These are phyloP conservation scores for Lecanoromycetidae sp. DNA, from an alignment of 2,329 filamentous ascomycete genomes.

Conservation along the genomic window DNA sequence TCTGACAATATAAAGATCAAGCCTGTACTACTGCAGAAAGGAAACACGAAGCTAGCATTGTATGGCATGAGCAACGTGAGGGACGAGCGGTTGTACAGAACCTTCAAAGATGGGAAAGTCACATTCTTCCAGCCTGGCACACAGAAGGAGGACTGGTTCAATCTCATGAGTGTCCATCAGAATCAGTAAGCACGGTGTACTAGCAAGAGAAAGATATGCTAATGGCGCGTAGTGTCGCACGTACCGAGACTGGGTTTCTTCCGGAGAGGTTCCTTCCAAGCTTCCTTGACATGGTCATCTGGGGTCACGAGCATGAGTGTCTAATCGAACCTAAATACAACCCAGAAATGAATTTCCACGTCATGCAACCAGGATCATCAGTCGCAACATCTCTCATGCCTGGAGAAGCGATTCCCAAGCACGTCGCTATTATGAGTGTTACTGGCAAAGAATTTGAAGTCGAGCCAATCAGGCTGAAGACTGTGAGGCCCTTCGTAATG, in stretches of 20 bases:
- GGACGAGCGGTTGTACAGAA: slow-evolving; percentile 87
- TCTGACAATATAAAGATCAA: slow-evolving; percentile 89
- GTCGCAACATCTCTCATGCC: slow-evolving; percentile 85
- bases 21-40: slow-evolving; percentile 86
- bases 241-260: slow-evolving; percentile 85
- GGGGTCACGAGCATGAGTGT: slow-evolving; percentile 97
- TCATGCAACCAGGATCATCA: slow-evolving; percentile 95
- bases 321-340: slow-evolving; percentile 74
- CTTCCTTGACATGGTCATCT: slow-evolving; percentile 83
- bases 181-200: slow-evolving; percentile 49
- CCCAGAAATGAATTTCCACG: slow-evolving; percentile 77
- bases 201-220: background rate
- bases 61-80: slow-evolving; percentile 94
- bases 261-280: slow-evolving; percentile 86
- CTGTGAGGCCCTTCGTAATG: slow-evolving; percentile 82
- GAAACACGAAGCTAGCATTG: slow-evolving; percentile 77
- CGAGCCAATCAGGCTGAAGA: slow-evolving; percentile 72
- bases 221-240: slow-evolving; percentile 45
- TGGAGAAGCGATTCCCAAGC: slow-evolving; percentile 81
- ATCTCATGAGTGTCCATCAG: slow-evolving; percentile 86
- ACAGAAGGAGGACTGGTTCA: slow-evolving; percentile 87
- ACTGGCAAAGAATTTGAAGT: slow-evolving; percentile 70
- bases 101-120: slow-evolving; percentile 84
- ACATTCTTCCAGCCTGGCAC: slow-evolving; percentile 78
- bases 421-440: slow-evolving; percentile 74